These are phyloP conservation scores for Curvularia verruculosa DNA, from an alignment of 2,329 filamentous ascomycete genomes.

Conservation along the genomic window DNA sequence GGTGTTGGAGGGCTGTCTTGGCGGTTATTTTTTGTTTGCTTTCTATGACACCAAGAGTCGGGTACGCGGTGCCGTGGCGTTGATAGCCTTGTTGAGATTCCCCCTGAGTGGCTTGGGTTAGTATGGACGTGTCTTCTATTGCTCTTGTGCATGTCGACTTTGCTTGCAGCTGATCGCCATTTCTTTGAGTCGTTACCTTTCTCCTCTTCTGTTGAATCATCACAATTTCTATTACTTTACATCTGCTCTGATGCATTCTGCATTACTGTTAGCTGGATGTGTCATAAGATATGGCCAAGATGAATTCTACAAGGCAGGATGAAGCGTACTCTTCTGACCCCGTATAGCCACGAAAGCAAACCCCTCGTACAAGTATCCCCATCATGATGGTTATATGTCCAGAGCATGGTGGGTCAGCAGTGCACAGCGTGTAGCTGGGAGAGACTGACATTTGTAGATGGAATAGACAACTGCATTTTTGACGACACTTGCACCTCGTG, in stretches of 20 bases:
- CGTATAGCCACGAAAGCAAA: too few relatives aligned
- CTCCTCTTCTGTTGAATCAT: background rate
- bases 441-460: background rate
- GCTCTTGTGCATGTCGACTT: background rate
- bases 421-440: too few relatives aligned
- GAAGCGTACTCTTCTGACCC: too few relatives aligned
- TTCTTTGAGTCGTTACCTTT: background rate
- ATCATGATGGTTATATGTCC: background rate
- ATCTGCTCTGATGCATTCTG: too few relatives aligned
- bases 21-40: background rate
- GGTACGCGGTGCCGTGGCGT: background rate
- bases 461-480: background rate
- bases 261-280: too few relatives aligned
- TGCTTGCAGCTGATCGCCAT: background rate
- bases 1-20: background rate
- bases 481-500: background rate
- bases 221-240: background rate
- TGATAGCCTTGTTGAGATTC: background rate
- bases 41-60: background rate
- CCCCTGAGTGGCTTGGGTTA: background rate
- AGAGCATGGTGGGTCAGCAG: too few relatives aligned
- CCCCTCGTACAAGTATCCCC: background rate
- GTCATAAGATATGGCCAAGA: too few relatives aligned
- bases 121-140: background rate
- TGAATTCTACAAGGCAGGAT: too few relatives aligned